These are phyloP conservation scores for Leishmania braziliensis DNA, from an alignment of 208 protist species.

Conservation along the genomic window DNA sequence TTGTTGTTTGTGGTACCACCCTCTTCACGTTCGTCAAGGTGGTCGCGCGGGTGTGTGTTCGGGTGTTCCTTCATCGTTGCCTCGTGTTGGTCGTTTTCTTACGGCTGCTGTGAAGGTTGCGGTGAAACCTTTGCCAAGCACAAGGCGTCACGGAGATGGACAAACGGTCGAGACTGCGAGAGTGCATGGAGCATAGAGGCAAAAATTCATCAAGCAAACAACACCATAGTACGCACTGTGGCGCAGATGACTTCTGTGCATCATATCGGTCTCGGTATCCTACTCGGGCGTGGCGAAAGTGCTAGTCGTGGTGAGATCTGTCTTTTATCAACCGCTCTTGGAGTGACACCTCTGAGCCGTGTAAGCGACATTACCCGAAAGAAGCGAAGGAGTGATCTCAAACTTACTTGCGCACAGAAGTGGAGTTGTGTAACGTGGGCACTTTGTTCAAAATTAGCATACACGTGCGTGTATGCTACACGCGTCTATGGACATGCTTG, in stretches of 20 bases:
- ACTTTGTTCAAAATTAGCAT: background rate
- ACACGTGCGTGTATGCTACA: no score
- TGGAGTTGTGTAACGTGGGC: background rate
- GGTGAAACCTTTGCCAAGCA: no score
- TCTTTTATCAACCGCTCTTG: background rate
- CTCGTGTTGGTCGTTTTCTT: no score
- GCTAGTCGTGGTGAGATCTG: background rate
- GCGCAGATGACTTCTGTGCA: background rate
- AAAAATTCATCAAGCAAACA: background rate
- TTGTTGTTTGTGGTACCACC: no score
- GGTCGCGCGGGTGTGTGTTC: no score
- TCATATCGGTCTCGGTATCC: background rate
- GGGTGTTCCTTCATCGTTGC: no score
- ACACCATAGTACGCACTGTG: background rate
- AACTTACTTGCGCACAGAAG: background rate
- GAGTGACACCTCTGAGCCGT: background rate
- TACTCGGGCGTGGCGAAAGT: background rate
- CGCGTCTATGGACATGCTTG: background rate
- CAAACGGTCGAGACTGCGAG: no score
- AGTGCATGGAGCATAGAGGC: background rate
- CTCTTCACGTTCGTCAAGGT: no score
- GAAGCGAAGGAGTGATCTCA: background rate
- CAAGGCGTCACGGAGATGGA: no score
- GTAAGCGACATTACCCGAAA: background rate
- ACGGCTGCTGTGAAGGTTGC: no score